Evolutionary conservation across 2,329 filamentous ascomycete genomes (phyloP), one percentile per base, ranked within the genome.

Genomic region (Colletotrichum tabaci): DNA sequence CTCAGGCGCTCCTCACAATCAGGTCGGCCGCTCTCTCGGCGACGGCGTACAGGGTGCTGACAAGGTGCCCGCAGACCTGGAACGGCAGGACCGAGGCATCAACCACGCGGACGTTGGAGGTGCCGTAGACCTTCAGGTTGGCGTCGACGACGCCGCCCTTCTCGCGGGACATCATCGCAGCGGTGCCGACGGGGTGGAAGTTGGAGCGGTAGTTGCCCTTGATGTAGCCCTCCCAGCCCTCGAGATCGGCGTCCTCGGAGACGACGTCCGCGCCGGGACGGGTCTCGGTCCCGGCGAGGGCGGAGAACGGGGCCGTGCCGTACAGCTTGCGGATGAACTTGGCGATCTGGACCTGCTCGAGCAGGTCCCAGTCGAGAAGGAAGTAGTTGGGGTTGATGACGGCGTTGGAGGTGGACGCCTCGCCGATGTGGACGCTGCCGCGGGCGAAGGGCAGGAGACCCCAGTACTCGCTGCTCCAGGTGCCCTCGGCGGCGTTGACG

Each of bases 21-120:
- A 81, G 75, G 2, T 78, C 75, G 40, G 82, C 75, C 4, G 77
- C 78, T 75, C 85, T 87, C 77, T 89, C 87, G 10, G 81, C 87
- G 62, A 88, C 77, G 75, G 86, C 87, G 73, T 89, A 89, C 8
- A 89, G 81, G 1, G 84, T 84, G 61, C 86, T 85, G 60, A 87
- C 86, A 44, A 87, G 84, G 21, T 87, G 82, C 1, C 76, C 85
- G 83, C 79, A 87, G 78, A 74, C 83, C 80, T 81, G 87, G 81
- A 86, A 79, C 3, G 86, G 86, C 44, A 88, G 77, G 16, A 87
- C 76, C 2, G 83, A 85, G 0, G 84, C 86, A 75, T 89, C 87
- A 3, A 85, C 83, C 0, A 88, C 82, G 13, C 86, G 81, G 4
- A 88, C 81, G 46, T 85, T 85, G 60, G 82, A 81, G 44, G 88